Percentiles rank a stretch among this genome's conserved stretches.
phyloP scores from a whole-genome alignment of 306 rosid species.

The Malus asiatica region DNA sequence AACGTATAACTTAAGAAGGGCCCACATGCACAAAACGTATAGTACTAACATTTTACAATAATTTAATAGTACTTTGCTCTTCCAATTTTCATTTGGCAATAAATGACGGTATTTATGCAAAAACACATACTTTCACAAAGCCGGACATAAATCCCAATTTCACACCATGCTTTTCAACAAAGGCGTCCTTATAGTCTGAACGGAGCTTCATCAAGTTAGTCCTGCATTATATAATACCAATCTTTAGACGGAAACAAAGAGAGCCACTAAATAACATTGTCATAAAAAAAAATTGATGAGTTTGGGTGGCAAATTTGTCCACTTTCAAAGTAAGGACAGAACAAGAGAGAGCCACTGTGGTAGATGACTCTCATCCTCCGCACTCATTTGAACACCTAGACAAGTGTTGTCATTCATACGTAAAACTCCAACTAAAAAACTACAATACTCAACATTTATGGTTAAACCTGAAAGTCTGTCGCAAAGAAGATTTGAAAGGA shows the following conservation, averaged over 20 bases:
- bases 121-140: slow-evolving; percentile 37
- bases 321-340: neutral
- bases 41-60: neutral
- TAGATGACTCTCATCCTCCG: neutral
- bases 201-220: slow-evolving; percentile 59
- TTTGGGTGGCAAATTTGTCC: neutral
- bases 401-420: neutral
- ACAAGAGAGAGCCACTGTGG: neutral
- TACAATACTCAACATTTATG: neutral
- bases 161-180: slow-evolving; percentile 54
- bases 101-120: neutral
- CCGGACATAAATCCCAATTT: slow-evolving; percentile 63
- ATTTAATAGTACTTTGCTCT: neutral
- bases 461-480: neutral
- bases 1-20: neutral
- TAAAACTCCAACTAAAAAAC: neutral
- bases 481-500: neutral
- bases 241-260: neutral
- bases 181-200: slow-evolving; percentile 54
- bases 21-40: neutral
- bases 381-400: neutral
- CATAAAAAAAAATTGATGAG: neutral
- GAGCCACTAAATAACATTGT: neutral
- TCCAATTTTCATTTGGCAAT: neutral
- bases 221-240: slow-evolving; percentile 30